These are phyloP conservation scores for Magnusiomyces paraingens DNA, from an alignment of 1,139 yeast genomes.

Conservation along the genomic window DNA sequence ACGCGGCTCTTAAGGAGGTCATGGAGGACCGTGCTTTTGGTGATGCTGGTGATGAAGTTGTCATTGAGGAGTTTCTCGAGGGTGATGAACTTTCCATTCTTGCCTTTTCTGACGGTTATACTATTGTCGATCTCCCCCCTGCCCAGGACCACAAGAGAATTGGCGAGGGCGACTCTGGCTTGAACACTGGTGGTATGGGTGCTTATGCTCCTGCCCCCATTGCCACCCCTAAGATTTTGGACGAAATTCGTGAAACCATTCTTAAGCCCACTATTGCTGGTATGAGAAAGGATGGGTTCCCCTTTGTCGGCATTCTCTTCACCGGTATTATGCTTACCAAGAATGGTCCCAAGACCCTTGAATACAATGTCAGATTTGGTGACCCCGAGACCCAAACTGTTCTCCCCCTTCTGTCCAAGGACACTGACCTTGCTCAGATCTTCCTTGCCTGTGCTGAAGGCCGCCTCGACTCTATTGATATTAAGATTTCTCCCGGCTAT, in stretches of 20 bases:
- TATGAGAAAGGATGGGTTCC: conserved; percentile 91
- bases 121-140: conserved; percentile 85
- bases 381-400: conserved; percentile 99
- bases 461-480: conserved; percentile 76
- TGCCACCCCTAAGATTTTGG: conserved; percentile 62
- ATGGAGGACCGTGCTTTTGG: conserved; percentile 92
- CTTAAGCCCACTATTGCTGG: conserved; percentile 93
- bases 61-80: conserved; percentile 90
- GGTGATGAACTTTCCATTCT: conserved; percentile 95
- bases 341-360: conserved; percentile 86
- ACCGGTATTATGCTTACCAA: conserved; percentile 93
- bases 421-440: conserved; percentile 86
- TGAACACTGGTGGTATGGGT: conserved; percentile 99
- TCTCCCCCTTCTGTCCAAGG: conserved; percentile 71
- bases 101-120: conserved; percentile 91
- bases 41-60: conserved; percentile 91
- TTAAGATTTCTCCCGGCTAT: conserved; percentile 55
- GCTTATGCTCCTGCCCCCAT: conserved; percentile 98
- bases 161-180: conserved; percentile 88
- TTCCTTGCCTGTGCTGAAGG: conserved; percentile 93
- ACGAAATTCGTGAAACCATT: conserved; percentile 62
- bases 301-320: conserved; percentile 92
- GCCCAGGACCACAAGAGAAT: conserved; percentile 98
- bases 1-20: conserved; percentile 73
- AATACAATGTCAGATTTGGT: conserved; percentile 96